Conservation (phyloP, 805 yeast genomes). For the Metschnikowia lochheadii region DNA sequence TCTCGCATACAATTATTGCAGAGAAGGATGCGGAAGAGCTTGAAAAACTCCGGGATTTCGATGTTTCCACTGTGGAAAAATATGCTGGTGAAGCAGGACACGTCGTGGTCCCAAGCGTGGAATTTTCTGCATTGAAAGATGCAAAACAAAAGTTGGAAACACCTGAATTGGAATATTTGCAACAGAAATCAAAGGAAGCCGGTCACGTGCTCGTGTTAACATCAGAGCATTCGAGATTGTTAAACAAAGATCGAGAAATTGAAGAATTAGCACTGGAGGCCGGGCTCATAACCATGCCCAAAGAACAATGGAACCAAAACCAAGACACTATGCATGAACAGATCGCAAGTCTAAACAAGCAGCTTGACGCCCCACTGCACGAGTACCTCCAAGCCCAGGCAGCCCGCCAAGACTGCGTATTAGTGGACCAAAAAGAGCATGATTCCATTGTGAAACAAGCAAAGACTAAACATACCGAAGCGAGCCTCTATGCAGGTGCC, state of each 20-base stretch:
- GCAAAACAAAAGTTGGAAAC: constrained; percentile 1
- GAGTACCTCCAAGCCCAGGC: constrained; percentile 11
- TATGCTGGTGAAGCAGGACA: constrained; percentile 6
- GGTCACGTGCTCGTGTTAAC: constrained; percentile 4
- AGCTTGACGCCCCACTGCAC: constrained; percentile 11
- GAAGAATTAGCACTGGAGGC: constrained; percentile 11
- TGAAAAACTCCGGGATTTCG: constrained; percentile 2
- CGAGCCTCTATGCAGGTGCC: constrained; percentile 24
- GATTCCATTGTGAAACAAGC: constrained; percentile 11
- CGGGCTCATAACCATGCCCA: constrained; percentile 4
- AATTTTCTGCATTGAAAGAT: constrained; percentile 2
- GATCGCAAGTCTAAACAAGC: neutral
- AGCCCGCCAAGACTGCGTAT: neutral
- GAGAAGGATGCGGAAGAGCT: constrained; percentile 3
- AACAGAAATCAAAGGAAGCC: neutral
- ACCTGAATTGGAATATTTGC: constrained; percentile 9
- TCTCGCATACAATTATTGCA: constrained; percentile 5
- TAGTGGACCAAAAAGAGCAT: constrained; percentile 7
- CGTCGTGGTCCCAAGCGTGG: constrained; percentile 12
- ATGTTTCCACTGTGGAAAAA: constrained; percentile 16
- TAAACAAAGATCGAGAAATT: constrained; percentile 1
- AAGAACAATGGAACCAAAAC: constrained; percentile 3
- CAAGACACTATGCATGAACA: constrained; percentile 5
- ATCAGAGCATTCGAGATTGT: neutral
- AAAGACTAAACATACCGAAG: constrained; percentile 17